These are phyloP conservation scores for Cercophora newfieldiana DNA, from an alignment of 495 filamentous ascomycete species.

Conservation along the genomic window DNA sequence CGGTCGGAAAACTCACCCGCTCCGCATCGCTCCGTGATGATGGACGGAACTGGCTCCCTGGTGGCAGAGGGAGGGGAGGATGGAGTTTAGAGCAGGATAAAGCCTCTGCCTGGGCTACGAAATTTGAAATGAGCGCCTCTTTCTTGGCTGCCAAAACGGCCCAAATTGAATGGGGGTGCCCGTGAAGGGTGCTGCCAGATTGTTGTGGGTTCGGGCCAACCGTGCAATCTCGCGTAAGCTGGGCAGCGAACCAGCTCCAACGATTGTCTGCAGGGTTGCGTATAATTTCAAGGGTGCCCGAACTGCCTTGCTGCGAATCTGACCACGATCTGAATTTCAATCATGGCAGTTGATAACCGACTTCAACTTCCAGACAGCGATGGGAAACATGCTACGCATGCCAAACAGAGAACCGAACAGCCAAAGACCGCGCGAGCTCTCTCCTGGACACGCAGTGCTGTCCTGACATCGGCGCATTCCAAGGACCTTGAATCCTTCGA, in stretches of 20 bases:
- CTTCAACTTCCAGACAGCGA: background rate
- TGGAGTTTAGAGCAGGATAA: background rate
- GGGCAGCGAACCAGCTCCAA: background rate
- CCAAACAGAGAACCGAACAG: background rate
- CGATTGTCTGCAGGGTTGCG: background rate
- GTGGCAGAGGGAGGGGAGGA: background rate
- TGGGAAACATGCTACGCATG: background rate
- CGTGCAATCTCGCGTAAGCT: conserved; percentile 30
- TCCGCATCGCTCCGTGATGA: conserved; percentile 11
- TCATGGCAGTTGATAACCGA: background rate
- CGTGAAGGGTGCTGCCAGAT: conserved; percentile 2
- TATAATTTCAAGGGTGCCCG: background rate
- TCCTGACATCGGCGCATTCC: background rate
- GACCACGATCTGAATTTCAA: background rate
- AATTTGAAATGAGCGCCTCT: conserved; percentile 14
- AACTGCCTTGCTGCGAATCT: background rate
- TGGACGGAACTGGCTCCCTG: background rate
- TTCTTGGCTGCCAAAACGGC: background rate
- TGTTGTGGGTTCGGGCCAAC: conserved; percentile 12
- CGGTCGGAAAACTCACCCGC: background rate
- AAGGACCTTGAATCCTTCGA: background rate
- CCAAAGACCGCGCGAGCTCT: too few relatives aligned
- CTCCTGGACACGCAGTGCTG: background rate
- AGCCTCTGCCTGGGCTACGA: background rate
- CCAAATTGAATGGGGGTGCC: background rate